These are phyloP conservation scores for Catharanthus roseus DNA, from an alignment of 257 asterid species.

Conservation along the genomic window DNA sequence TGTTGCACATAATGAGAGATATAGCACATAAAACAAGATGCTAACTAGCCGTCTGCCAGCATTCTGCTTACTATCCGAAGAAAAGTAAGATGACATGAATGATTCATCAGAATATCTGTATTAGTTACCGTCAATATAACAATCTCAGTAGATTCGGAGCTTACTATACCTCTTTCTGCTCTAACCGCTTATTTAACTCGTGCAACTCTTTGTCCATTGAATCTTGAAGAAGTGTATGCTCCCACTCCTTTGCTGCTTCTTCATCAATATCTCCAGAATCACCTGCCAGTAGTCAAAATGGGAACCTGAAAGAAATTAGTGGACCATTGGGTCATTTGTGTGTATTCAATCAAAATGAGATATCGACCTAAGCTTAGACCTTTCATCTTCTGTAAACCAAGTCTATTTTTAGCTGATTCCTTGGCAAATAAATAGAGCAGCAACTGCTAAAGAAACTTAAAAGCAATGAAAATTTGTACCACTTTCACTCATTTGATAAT, in stretches of 20 bases:
- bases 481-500: constrained; percentile 87
- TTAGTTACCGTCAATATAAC: not conserved
- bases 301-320: constrained; percentile 12
- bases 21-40: not conserved
- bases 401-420: not conserved
- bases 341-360: not conserved
- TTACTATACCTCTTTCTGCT: constrained; percentile 76
- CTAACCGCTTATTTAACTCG: constrained; percentile 78
- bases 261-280: constrained; percentile 84
- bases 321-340: constrained; percentile 5
- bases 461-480: constrained; percentile 43
- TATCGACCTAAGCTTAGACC: constrained; percentile 1
- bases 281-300: constrained; percentile 42
- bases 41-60: not conserved
- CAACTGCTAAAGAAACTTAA: constrained; percentile 10
- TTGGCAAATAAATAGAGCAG: not conserved
- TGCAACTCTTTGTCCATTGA: constrained; percentile 86
- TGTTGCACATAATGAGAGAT: not conserved
- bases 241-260: constrained; percentile 88
- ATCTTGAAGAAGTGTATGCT: constrained; percentile 88
- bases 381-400: constrained; percentile 7
- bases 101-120: not conserved
- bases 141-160: constrained; percentile 10
- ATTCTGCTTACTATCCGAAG: not conserved
- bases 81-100: no score